Conservation (phyloP, 2,329 filamentous ascomycete genomes). For the Ophiostoma quercus region DNA sequence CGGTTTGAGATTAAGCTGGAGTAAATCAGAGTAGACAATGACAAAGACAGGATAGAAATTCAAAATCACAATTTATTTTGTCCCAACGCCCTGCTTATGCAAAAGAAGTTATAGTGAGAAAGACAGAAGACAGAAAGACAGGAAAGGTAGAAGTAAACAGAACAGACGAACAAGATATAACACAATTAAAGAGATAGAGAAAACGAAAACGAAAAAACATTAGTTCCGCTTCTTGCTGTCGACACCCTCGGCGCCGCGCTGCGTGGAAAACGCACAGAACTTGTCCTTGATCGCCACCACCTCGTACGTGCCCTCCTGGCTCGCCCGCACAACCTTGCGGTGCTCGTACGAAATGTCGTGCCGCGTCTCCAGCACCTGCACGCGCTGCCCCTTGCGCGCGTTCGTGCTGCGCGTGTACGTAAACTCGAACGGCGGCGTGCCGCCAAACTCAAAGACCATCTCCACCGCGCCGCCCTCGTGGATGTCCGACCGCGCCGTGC, state of each 20-base stretch:
- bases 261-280: constrained; percentile 81
- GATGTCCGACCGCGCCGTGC: constrained; percentile 78
- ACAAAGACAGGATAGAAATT: neutral
- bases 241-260: constrained; percentile 50
- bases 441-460: constrained; percentile 91
- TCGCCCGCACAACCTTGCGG: constrained; percentile 74
- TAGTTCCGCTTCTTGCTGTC: constrained; percentile 33
- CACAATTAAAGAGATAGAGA: neutral
- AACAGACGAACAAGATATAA: neutral
- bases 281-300: constrained; percentile 93
- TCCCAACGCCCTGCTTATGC: constrained; percentile 26
- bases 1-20: constrained; percentile 21
- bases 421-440: constrained; percentile 94
- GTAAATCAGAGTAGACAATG: neutral
- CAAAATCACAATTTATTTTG: constrained; percentile 17
- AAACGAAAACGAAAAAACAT: neutral
- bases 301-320: constrained; percentile 94
- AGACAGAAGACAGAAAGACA: neutral
- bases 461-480: constrained; percentile 94
- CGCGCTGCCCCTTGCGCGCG: constrained; percentile 67
- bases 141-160: neutral
- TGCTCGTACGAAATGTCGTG: constrained; percentile 81
- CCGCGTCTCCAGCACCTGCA: constrained; percentile 79
- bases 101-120: constrained; percentile 8
- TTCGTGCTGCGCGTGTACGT: constrained; percentile 92